phyloP scores from a whole-genome alignment of 169 alveolate species.

The Plasmodium gallinaceum region DNA sequence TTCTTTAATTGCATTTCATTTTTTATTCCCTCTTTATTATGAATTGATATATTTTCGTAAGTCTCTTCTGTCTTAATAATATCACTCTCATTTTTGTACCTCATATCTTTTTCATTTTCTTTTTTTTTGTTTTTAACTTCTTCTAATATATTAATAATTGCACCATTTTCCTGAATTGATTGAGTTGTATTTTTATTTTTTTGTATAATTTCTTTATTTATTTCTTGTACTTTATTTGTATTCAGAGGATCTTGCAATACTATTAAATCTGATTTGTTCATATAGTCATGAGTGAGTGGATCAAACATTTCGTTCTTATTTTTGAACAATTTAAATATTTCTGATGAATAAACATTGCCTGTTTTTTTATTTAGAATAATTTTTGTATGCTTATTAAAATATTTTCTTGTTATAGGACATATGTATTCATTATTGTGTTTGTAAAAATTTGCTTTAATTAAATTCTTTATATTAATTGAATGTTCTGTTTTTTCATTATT shows the following conservation, averaged over 20 bases:
- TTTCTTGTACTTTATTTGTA: slow-evolving; percentile 17
- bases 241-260: slow-evolving; percentile 83
- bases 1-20: slow-evolving; percentile 6
- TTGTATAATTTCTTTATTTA: slow-evolving; percentile 55
- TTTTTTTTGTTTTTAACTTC: slow-evolving; percentile 46
- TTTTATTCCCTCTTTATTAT: background rate
- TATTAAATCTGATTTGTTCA: slow-evolving; percentile 79
- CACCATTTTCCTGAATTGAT: slow-evolving; percentile 63
- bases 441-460: slow-evolving; percentile 91
- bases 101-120: slow-evolving; percentile 16
- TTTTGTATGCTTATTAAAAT: slow-evolving; percentile 90
- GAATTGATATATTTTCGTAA: background rate
- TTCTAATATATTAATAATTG: slow-evolving; percentile 63
- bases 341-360: slow-evolving; percentile 92
- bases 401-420: slow-evolving; percentile 94
- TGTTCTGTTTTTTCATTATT: slow-evolving; percentile 20
- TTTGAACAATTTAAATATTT: slow-evolving; percentile 71
- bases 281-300: slow-evolving; percentile 74
- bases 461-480: slow-evolving; percentile 83
- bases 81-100: background rate
- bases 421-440: slow-evolving; percentile 88
- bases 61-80: slow-evolving; percentile 6
- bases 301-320: slow-evolving; percentile 76
- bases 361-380: slow-evolving; percentile 91
- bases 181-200: slow-evolving; percentile 23